Percentiles rank a stretch among this genome's conserved stretches.
phyloP scores from a whole-genome alignment of 805 yeast species.

The Lachancea kluyveri region DNA sequence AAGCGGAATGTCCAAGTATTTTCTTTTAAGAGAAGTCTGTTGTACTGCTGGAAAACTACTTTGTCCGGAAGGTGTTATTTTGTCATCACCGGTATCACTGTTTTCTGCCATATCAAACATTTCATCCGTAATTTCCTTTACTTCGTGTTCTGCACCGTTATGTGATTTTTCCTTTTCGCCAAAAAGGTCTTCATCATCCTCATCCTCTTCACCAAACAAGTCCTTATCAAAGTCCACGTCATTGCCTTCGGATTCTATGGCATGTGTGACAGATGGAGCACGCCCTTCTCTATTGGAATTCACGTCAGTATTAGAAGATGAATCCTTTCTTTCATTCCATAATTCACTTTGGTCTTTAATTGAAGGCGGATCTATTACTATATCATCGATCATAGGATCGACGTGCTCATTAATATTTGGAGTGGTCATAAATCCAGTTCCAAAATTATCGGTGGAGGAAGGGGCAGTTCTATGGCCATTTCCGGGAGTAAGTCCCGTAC shows the following conservation, averaged over 20 bases:
- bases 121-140: conserved; percentile 12
- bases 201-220: conserved; percentile 32
- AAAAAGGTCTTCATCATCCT: conserved; percentile 23
- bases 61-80: conserved; percentile 1
- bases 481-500: conserved; percentile 5
- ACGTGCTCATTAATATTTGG: conserved; percentile 10
- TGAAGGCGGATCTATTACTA: conserved; percentile 6
- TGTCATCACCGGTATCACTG: conserved; percentile 7
- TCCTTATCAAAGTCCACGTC: conserved; percentile 24
- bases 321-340: conserved; percentile 7
- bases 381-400: conserved; percentile 6
- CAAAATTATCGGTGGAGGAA: conserved; percentile 4
- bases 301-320: conserved; percentile 11
- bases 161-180: neutral
- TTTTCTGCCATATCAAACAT: conserved; percentile 11
- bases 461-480: conserved; percentile 3
- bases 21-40: conserved; percentile 19
- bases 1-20: conserved; percentile 46
- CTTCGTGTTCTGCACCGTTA: conserved; percentile 1
- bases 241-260: conserved; percentile 6
- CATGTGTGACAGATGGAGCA: neutral
- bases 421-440: conserved; percentile 9
- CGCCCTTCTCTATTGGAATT: neutral
- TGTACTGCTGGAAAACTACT: conserved; percentile 2
- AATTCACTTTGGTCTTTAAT: conserved; percentile 4